Evolutionary conservation across 2,329 filamentous ascomycete species (phyloP), one percentile per base, ranked within the genome.

Genomic region (Didymellaceae sp.): DNA sequence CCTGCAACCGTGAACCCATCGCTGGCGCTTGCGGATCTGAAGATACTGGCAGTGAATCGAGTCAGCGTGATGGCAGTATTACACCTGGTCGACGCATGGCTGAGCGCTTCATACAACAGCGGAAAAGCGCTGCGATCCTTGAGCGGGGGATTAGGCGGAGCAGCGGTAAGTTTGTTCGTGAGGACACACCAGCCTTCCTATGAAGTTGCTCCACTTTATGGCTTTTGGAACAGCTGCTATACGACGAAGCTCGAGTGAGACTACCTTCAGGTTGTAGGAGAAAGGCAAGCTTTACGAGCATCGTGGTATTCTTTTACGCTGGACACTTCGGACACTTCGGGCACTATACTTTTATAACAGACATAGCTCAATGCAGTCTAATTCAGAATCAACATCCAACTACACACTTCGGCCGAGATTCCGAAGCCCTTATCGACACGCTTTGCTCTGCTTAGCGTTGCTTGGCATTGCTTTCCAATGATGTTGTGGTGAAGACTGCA

Each of bases 71-170:
- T 21, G 59, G 61, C 24, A 37, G 43, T 16, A 11, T 54, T 7
- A 68, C 67, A n/a, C 66, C 64, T 2, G 66, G 66, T 6, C 65
- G 65, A 38, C 42, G 56, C 11, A 53, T 71, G 58, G 66, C 63
- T 18, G 66, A 70, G 26, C 42, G 52, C 31, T 71, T 66, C 46
- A 34, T 70, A 35, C 57, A 52, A n/a, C 59, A 65, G 46, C 50
- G 40, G 8, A 49, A 46, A 21, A 49, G 45, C 26, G 37, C 24
- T 6, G 42, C 35, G 1, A 41, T 45, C 3, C 41, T 54, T 33
- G 51, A 54, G 18, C 40, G 51, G 38, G 43, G 49, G 3, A 11
- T 26, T 5, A 42, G 30, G 17, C 45, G 33, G 35, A 41, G 45
- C 6, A 2, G 17, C 1, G 17, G 26, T 11, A 43, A 33, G 5